phyloP scores from a whole-genome alignment of 78 protist genomes.

The Dictyostelium discoideum region DNA sequence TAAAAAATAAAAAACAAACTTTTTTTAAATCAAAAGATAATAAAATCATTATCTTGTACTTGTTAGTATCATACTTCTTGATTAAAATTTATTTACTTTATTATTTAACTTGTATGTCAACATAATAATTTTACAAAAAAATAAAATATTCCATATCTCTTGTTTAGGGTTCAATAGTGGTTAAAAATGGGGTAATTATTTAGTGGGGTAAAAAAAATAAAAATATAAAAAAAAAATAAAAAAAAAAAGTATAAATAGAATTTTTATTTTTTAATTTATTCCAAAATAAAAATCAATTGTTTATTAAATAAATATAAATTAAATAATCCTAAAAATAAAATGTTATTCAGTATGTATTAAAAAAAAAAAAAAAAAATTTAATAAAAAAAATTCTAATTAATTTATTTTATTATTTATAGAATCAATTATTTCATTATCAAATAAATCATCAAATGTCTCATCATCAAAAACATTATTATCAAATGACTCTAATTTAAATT shows the following conservation, averaged over 20 bases:
- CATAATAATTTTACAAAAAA: neutral
- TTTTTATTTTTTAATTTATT: too few relatives aligned
- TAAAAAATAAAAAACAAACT: too few relatives aligned
- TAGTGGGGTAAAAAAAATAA: too few relatives aligned
- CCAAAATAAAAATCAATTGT: neutral
- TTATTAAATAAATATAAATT: too few relatives aligned
- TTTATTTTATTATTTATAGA: too few relatives aligned
- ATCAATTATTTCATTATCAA: too few relatives aligned
- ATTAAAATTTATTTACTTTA: too few relatives aligned
- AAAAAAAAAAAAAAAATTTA: too few relatives aligned
- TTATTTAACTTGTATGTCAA: neutral
- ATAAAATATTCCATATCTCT: neutral
- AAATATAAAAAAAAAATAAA: too few relatives aligned
- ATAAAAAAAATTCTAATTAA: too few relatives aligned
- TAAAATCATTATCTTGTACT: neutral
- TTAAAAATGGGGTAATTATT: too few relatives aligned
- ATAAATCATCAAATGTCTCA: neutral
- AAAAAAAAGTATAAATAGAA: neutral
- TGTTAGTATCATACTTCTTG: neutral
- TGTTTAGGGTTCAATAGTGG: neutral
- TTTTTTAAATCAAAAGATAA: neutral
- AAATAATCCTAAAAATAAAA: too few relatives aligned
- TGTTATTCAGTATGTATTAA: neutral
- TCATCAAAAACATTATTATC: neutral
- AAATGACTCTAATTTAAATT: neutral